Conservation (phyloP, 192 early-diverging fungal genomes). For the Fimicolochytrium jonesii region DNA sequence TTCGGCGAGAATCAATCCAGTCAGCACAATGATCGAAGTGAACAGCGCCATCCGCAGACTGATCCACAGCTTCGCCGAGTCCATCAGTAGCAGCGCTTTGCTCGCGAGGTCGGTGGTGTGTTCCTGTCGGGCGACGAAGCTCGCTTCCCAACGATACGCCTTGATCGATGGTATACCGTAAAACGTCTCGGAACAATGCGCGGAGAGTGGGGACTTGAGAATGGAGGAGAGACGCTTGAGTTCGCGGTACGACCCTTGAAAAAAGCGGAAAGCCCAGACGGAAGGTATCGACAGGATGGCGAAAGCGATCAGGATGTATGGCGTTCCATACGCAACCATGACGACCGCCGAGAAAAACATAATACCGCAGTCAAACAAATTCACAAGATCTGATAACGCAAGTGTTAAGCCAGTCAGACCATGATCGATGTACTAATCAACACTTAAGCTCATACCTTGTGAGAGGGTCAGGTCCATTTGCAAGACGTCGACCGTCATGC, state of each 20-base stretch:
- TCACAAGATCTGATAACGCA: too few species aligned
- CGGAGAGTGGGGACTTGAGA: slow-evolving; percentile 7
- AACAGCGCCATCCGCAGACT: background rate
- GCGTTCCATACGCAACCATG: slow-evolving; percentile 51
- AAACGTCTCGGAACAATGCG: background rate
- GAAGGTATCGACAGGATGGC: background rate
- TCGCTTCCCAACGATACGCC: background rate
- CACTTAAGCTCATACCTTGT: slow-evolving; percentile 42
- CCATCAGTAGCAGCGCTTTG: background rate
- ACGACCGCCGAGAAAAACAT: slow-evolving; percentile 53
- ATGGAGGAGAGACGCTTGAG: slow-evolving; percentile 14
- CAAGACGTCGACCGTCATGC: slow-evolving; percentile 58
- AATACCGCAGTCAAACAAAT: slow-evolving; percentile 47
- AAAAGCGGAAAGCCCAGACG: slow-evolving; percentile 5
- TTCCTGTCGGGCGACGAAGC: slow-evolving; percentile 5
- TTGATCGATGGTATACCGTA: background rate
- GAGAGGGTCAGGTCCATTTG: slow-evolving; percentile 59
- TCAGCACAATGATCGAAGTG: slow-evolving; percentile 1
- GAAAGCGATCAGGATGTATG: slow-evolving; percentile 6
- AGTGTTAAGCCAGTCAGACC: too few species aligned
- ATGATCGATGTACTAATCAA: too few species aligned
- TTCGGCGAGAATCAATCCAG: background rate
- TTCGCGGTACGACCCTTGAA: slow-evolving; percentile 24
- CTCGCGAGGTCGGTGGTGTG: background rate
- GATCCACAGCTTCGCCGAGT: slow-evolving; percentile 2